A percentile compares a stretch with the other conserved stretches of the same genome.
Evolutionary conservation across 2,329 filamentous ascomycete genomes (phyloP).

Genomic region (Samsoniella hepiali): DNA sequence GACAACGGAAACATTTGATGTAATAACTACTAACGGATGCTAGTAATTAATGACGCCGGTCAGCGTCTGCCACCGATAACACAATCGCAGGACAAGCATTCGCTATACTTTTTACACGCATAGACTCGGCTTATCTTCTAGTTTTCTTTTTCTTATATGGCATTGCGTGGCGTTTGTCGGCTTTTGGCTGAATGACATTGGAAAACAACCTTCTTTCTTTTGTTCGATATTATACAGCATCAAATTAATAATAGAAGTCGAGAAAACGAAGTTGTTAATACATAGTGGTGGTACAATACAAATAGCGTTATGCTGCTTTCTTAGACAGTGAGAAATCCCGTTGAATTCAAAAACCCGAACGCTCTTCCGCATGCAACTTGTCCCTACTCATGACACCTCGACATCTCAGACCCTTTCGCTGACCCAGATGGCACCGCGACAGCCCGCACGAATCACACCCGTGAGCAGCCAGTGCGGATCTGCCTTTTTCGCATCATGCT

Average conservation of each 20-base stretch:
- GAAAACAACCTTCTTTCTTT: constrained; percentile 16
- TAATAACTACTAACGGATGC: not conserved
- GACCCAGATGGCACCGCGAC: constrained; percentile 88
- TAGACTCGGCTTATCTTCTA: not conserved
- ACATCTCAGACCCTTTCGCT: constrained; percentile 65
- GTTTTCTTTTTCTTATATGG: constrained; percentile 4
- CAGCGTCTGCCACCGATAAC: not conserved
- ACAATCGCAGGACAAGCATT: not conserved
- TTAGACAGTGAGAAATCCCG: not conserved
- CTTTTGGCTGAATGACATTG: not conserved
- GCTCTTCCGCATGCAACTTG: not conserved
- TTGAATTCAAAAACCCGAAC: not conserved
- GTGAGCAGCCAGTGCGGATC: constrained; percentile 87
- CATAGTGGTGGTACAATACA: constrained; percentile 4
- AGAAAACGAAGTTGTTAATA: not conserved
- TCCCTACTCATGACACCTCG: not conserved
- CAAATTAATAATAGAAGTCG: constrained; percentile 5
- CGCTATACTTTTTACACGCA: not conserved
- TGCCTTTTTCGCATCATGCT: constrained; percentile 88
- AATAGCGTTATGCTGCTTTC: not conserved
- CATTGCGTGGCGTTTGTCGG: constrained; percentile 12
- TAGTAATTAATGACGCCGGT: constrained; percentile 6
- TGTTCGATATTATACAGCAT: constrained; percentile 2
- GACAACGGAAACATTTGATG: not conserved
- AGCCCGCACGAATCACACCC: constrained; percentile 83